These are phyloP conservation scores for Lodderomyces margitis DNA, from an alignment of 1,139 yeast genomes.

Conservation along the genomic window DNA sequence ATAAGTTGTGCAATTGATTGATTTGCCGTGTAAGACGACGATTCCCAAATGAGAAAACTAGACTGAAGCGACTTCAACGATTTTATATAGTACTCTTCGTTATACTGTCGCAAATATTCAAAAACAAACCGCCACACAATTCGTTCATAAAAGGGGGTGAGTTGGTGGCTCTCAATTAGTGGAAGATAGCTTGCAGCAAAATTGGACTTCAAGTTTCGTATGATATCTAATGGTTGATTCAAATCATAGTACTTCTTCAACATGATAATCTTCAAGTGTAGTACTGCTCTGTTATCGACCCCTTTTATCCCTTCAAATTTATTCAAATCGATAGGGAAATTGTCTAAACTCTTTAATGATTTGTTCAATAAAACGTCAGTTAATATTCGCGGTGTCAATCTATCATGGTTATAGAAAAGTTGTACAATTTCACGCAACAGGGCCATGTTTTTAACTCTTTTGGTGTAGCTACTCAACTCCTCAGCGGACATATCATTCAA, in stretches of 20 bases:
- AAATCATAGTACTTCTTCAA: constrained; percentile 37
- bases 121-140: constrained; percentile 44
- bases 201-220: constrained; percentile 30
- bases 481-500: constrained; percentile 18
- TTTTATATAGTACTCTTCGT: constrained; percentile 27
- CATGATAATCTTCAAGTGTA: constrained; percentile 27
- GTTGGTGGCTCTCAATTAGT: constrained; percentile 21
- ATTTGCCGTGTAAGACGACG: constrained; percentile 22
- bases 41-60: constrained; percentile 44
- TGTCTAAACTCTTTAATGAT: constrained; percentile 21
- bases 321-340: constrained; percentile 20
- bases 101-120: constrained; percentile 28
- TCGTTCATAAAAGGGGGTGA: constrained; percentile 41
- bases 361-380: constrained; percentile 30
- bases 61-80: constrained; percentile 24
- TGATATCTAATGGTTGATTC: constrained; percentile 30
- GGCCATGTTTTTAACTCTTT: constrained; percentile 21
- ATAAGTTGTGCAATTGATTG: constrained; percentile 18
- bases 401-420: constrained; percentile 27
- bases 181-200: constrained; percentile 28
- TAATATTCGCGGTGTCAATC: constrained; percentile 25
- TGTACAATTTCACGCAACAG: constrained; percentile 28
- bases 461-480: constrained; percentile 23
- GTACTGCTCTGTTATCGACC: constrained; percentile 15
- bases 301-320: neutral